phyloP scores from a whole-genome alignment of 352 stramenopile species.

The Blastocystis sp. region DNA sequence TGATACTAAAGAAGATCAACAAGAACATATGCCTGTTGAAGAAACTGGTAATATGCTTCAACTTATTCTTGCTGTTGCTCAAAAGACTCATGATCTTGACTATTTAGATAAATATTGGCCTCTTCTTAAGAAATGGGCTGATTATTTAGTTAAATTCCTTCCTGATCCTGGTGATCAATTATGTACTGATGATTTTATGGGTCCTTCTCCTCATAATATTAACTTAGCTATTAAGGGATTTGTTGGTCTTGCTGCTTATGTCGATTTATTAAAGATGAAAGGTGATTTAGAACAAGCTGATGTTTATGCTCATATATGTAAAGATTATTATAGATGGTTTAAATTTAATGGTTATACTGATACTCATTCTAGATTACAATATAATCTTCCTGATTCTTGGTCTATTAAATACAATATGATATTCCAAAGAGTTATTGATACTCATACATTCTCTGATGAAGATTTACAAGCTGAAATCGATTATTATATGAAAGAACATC shows the following conservation, averaged over 20 bases:
- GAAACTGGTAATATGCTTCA: constrained; percentile 40
- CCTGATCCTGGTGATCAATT: constrained; percentile 38
- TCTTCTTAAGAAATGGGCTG: constrained; percentile 17
- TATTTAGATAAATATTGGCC: constrained; percentile 11
- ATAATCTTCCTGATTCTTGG: not conserved
- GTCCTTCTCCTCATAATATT: constrained; percentile 32
- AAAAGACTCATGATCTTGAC: not conserved
- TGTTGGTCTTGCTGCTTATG: constrained; percentile 36
- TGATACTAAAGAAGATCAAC: constrained; percentile 9
- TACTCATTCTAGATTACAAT: constrained; percentile 2
- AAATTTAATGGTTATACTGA: not conserved
- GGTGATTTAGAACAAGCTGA: not conserved
- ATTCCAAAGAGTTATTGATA: not conserved
- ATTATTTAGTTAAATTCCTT: too few species aligned
- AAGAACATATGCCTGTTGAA: constrained; percentile 40
- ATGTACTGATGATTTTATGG: constrained; percentile 39
- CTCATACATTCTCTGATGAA: not conserved
- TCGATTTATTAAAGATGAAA: constrained; percentile 3
- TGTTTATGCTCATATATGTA: not conserved
- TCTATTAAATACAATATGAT: constrained; percentile 10
- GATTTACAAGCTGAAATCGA: not conserved
- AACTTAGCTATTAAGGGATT: constrained; percentile 39
- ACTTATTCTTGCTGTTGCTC: constrained; percentile 16
- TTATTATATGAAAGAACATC: not conserved
- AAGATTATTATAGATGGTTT: not conserved